phyloP scores from a whole-genome alignment of 176 grass and related monocot species.

The Oryza meyeriana region DNA sequence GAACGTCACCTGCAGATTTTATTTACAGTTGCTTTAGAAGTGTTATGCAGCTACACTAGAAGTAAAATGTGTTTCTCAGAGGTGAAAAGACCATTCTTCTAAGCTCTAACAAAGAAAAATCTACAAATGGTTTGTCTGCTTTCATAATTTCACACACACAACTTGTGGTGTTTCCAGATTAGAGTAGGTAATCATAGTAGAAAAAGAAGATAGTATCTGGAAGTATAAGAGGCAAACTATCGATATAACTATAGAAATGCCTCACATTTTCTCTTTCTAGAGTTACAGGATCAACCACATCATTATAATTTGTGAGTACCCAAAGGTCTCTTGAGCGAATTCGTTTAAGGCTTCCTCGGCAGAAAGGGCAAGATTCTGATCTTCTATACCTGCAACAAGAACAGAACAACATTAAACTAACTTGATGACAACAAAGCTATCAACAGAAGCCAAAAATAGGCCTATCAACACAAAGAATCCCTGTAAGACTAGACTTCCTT shows the following conservation, averaged over 20 bases:
- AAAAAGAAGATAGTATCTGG: conserved; percentile 62
- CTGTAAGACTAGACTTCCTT: not conserved
- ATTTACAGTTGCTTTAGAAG: not conserved
- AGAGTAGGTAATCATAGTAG: conserved; percentile 58
- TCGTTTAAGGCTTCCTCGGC: conserved; percentile 59
- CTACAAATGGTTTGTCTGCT: conserved; percentile 8
- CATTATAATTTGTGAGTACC: conserved; percentile 56
- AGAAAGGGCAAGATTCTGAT: conserved; percentile 66
- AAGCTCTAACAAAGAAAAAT: conserved; percentile 14
- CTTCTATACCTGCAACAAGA: conserved; percentile 46
- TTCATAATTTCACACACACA: conserved; percentile 21
- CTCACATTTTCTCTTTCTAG: conserved; percentile 51
- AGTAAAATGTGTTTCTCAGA: not conserved
- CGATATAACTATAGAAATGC: conserved; percentile 58
- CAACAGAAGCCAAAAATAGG: not conserved
- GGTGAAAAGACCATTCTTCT: not conserved
- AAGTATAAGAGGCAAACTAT: conserved; percentile 57
- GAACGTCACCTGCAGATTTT: not conserved
- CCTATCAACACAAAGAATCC: not conserved
- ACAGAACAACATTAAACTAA: not conserved
- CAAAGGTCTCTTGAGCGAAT: conserved; percentile 61
- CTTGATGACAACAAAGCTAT: not conserved
- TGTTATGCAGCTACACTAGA: not conserved
- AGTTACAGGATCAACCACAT: conserved; percentile 47
- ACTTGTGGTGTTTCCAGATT: not conserved